phyloP scores from a whole-genome alignment of 1,284 basidiomycete species.

The Schizopora paradoxa region DNA sequence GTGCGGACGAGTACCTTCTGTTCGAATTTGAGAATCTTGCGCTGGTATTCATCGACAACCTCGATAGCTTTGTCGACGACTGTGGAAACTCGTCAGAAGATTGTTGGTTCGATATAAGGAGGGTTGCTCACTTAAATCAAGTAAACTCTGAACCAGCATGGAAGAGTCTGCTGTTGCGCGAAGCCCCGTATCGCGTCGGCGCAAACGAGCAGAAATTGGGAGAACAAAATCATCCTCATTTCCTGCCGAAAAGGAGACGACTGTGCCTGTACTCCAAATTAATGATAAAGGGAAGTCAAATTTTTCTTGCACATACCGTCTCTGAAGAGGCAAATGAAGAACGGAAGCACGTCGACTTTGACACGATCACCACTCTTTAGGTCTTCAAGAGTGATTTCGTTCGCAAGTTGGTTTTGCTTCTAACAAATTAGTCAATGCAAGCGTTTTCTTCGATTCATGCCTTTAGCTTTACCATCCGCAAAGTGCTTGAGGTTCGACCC shows the following conservation, averaged over 20 bases:
- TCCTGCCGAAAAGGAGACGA: slow-evolving; percentile 52
- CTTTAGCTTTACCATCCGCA: slow-evolving; percentile 2
- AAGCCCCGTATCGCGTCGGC: slow-evolving; percentile 51
- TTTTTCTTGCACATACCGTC: slow-evolving; percentile 39
- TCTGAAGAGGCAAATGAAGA: slow-evolving; percentile 60
- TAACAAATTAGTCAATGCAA: no score
- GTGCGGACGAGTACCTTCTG: slow-evolving; percentile 52
- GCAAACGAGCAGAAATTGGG: slow-evolving; percentile 51
- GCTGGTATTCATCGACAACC: slow-evolving; percentile 61
- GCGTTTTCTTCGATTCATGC: neutral
- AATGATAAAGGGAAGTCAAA: neutral
- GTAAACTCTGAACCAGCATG: slow-evolving; percentile 53
- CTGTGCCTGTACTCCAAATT: slow-evolving; percentile 41
- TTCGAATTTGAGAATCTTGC: slow-evolving; percentile 56
- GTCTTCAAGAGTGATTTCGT: slow-evolving; percentile 37
- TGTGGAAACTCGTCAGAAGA: slow-evolving; percentile 21
- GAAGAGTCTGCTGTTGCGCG: slow-evolving; percentile 56
- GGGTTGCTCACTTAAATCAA: slow-evolving; percentile 49
- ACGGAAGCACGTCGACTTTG: slow-evolving; percentile 50
- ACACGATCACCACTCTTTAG: slow-evolving; percentile 58
- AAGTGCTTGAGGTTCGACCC: neutral
- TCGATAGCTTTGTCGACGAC: slow-evolving; percentile 65
- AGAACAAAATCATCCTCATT: slow-evolving; percentile 43
- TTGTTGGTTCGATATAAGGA: neutral
- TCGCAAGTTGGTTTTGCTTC: slow-evolving; percentile 22